Evolutionary conservation across 2,329 filamentous ascomycete species (phyloP).

Genomic region (Aspergillus calidoustus): DNA sequence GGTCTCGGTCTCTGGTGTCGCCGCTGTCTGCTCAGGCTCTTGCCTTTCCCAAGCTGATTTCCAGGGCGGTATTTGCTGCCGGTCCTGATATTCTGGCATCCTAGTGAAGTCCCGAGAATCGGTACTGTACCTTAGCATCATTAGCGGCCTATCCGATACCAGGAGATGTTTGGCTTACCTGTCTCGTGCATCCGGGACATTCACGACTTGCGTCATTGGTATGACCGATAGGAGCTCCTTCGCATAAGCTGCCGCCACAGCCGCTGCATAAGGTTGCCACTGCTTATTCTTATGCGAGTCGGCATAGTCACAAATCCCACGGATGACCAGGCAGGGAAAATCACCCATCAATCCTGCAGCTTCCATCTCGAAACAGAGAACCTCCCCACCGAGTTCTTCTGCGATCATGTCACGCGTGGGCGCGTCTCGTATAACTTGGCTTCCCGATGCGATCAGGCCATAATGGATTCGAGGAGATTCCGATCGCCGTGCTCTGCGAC

Average conservation of each 20-base stretch:
- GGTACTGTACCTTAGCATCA: neutral
- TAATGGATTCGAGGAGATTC: neutral
- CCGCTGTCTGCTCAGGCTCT: neutral
- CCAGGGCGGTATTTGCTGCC: neutral
- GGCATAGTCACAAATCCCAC: constrained; percentile 4
- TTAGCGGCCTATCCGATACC: neutral
- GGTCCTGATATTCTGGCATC: neutral
- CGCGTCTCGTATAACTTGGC: neutral
- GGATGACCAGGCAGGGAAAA: neutral
- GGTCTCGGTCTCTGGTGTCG: neutral
- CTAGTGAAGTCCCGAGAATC: neutral
- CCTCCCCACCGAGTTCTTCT: neutral
- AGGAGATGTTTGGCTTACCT: neutral
- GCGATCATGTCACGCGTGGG: neutral
- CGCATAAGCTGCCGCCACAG: neutral
- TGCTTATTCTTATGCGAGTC: constrained; percentile 6
- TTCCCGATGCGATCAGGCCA: constrained; percentile 4
- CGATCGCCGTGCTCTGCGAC: too few species aligned
- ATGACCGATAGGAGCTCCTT: constrained; percentile 7
- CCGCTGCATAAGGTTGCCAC: constrained; percentile 7
- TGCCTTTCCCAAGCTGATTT: neutral
- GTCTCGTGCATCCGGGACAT: neutral
- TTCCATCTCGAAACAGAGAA: constrained; percentile 13
- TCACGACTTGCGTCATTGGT: neutral
- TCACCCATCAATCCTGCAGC: constrained; percentile 3